Evolutionary conservation across 805 yeast genomes (phyloP), one percentile per base, ranked within the genome.

Genomic region (Yarrowia keelungensis): DNA sequence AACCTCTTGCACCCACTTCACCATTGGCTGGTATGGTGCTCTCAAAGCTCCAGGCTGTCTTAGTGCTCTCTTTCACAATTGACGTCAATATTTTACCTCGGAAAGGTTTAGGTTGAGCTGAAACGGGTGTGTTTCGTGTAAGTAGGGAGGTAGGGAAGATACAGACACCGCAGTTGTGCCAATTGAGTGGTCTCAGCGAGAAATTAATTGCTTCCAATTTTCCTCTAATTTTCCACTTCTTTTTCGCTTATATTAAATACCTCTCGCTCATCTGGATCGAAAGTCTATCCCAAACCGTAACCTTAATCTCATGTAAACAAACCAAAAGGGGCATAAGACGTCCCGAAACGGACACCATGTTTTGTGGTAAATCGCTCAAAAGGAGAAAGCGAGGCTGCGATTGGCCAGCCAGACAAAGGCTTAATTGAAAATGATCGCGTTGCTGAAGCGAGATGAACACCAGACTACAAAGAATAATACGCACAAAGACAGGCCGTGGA

Each of bases 301-400:
- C 36, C 16, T 14, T 47, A 47, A 14, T 26, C 2, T 11, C 22
- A n/a, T n/a, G 54, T 49, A 49, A 49, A 49, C 54, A 49, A 49
- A 49, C 54, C 54, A 49, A 32, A 32, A n/a, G 38, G 36, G 54
- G 39, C 54, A 49, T 49, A 49, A 32, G 38, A 3, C 54, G 54
- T 49, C 54, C 54, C 39, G 8, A 49, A 49, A 49, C 15, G 54
- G 54, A 49, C 32, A 14, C 8, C 39, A 5, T 49, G 38, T 49
- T 32, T 35, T 49, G 8, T n/a, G 14, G 38, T 32, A 49, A 49
- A 49, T 49, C 54, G 54, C 54, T 49, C 54, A 49, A n/a, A n/a
- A 0, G 3, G 54, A 32, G 54, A 49, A 49, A 49, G 54, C 39
- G 54, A 35, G 54, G 19, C 4, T 15, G 1, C 4, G 22, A 49